phyloP scores from a whole-genome alignment of 352 stramenopile species.

The Globisporangium megalacanthum region DNA sequence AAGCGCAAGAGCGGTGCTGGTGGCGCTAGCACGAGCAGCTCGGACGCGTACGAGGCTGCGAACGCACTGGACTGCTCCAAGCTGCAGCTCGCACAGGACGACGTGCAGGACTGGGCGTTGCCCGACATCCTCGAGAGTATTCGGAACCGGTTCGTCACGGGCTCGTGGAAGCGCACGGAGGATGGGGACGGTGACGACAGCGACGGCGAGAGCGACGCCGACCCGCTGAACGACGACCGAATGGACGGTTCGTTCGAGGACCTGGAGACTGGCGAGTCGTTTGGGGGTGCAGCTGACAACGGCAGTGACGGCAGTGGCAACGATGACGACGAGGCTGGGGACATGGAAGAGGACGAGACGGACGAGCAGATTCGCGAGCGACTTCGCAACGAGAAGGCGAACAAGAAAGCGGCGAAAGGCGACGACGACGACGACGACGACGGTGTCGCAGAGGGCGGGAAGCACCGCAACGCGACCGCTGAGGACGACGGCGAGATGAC shows the following conservation, averaged over 20 bases:
- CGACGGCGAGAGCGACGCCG: conserved; percentile 29
- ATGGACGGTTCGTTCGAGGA: conserved; percentile 98
- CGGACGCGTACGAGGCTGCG: conserved; percentile 53
- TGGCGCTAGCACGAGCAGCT: conserved; percentile 18
- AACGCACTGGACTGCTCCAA: conserved; percentile 80
- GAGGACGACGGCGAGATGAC: conserved; percentile 85
- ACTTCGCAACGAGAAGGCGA: conserved; percentile 87
- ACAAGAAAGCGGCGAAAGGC: conserved; percentile 81
- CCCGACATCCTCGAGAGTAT: conserved; percentile 72
- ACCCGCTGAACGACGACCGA: conserved; percentile 79
- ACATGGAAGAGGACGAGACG: conserved; percentile 44
- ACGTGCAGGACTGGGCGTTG: conserved; percentile 75
- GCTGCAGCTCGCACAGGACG: conserved; percentile 61
- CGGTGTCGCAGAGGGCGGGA: conserved; percentile 24
- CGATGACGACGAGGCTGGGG: conserved; percentile 25
- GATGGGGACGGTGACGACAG: conserved; percentile 33
- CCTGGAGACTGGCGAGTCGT: conserved; percentile 91
- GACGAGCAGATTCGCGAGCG: conserved; percentile 78
- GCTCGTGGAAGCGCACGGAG: conserved; percentile 88
- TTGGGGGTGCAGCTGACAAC: conserved; percentile 25
- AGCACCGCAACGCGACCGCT: conserved; percentile 29
- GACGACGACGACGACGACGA: conserved; percentile 31
- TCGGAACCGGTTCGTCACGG: conserved; percentile 95
- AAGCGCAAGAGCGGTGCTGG: conserved; percentile 48
- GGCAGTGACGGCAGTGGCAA: conserved; percentile 20